A percentile compares a stretch with the other conserved stretches of the same genome.
Evolutionary conservation across 495 filamentous ascomycete species (phyloP).

Genomic region (Thermochaetoides thermophila): DNA sequence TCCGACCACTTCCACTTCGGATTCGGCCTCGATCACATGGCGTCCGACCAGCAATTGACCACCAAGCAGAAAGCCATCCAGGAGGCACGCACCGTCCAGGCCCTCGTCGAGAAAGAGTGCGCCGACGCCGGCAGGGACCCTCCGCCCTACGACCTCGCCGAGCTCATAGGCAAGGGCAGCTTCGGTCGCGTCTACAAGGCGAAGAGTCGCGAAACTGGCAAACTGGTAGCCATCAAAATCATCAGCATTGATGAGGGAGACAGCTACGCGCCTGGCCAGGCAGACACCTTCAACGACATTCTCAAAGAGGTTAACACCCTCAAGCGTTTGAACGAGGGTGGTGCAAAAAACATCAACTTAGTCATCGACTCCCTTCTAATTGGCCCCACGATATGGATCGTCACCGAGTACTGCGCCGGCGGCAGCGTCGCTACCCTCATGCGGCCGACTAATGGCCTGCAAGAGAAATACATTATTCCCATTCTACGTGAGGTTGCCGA

Average conservation of each 20-base stretch:
- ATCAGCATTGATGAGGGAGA: constrained; percentile 83
- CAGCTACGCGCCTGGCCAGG: constrained; percentile 54
- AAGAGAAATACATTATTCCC: constrained; percentile 84
- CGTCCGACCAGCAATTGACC: constrained; percentile 22
- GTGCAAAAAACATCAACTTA: constrained; percentile 81
- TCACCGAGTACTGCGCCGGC: constrained; percentile 89
- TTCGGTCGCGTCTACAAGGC: constrained; percentile 91
- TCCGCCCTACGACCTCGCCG: constrained; percentile 59
- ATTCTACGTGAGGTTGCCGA: constrained; percentile 78
- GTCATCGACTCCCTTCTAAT: constrained; percentile 77
- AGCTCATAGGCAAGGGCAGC: constrained; percentile 89
- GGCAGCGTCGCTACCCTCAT: constrained; percentile 84
- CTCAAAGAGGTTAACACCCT: constrained; percentile 81
- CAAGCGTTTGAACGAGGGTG: constrained; percentile 65
- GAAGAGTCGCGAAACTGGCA: constrained; percentile 39
- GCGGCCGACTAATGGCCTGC: constrained; percentile 50
- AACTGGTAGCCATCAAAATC: constrained; percentile 83
- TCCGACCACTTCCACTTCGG: too few species aligned
- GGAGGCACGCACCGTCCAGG: constrained; percentile 41
- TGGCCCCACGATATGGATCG: constrained; percentile 82
- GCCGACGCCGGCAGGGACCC: constrained; percentile 30
- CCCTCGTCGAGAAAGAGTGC: constrained; percentile 32
- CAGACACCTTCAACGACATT: constrained; percentile 68
- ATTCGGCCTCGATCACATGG: too few species aligned
- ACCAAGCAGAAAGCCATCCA: constrained; percentile 35